Evolutionary conservation across 805 yeast species (phyloP).

Genomic region (Danielia reshetovae): DNA sequence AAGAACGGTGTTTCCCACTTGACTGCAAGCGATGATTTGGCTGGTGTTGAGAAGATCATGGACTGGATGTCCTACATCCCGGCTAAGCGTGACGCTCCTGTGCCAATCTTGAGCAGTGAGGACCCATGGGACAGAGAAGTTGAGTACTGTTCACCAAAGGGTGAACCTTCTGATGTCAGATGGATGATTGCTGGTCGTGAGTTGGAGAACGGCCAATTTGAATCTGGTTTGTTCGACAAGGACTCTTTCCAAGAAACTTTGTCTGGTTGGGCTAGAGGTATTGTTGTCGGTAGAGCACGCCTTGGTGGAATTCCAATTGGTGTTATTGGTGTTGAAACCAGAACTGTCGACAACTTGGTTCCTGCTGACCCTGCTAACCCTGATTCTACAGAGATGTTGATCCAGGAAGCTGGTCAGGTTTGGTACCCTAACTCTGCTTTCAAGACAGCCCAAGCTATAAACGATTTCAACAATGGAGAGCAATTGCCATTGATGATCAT

Average conservation of each 20-base stretch:
- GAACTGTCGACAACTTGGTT: slow-evolving; percentile 78
- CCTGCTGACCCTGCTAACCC: slow-evolving; percentile 99
- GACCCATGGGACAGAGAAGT: slow-evolving; percentile 95
- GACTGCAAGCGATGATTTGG: slow-evolving; percentile 95
- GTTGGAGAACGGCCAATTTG: slow-evolving; percentile 64
- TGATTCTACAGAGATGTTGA: slow-evolving; percentile 78
- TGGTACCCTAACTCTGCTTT: slow-evolving; percentile 99
- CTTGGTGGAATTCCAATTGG: slow-evolving; percentile 99
- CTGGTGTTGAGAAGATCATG: slow-evolving; percentile 91
- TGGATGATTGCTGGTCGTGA: slow-evolving; percentile 89
- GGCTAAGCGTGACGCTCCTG: slow-evolving; percentile 81
- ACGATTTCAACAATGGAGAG: slow-evolving; percentile 97
- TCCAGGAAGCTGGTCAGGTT: slow-evolving; percentile 98
- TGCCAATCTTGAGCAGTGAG: slow-evolving; percentile 77
- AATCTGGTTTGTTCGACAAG: slow-evolving; percentile 86
- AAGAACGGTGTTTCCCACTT: slow-evolving; percentile 96
- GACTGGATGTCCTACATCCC: slow-evolving; percentile 96
- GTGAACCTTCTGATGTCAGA: slow-evolving; percentile 83
- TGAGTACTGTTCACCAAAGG: slow-evolving; percentile 69
- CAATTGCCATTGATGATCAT: slow-evolving; percentile 94
- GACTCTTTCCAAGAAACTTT: slow-evolving; percentile 93
- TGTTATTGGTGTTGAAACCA: slow-evolving; percentile 93
- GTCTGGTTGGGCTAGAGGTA: slow-evolving; percentile 98
- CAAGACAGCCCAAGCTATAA: slow-evolving; percentile 98
- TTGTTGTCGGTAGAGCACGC: slow-evolving; percentile 97